Conservation (phyloP, 495 filamentous ascomycete genomes). For the Neurospora discreta region DNA sequence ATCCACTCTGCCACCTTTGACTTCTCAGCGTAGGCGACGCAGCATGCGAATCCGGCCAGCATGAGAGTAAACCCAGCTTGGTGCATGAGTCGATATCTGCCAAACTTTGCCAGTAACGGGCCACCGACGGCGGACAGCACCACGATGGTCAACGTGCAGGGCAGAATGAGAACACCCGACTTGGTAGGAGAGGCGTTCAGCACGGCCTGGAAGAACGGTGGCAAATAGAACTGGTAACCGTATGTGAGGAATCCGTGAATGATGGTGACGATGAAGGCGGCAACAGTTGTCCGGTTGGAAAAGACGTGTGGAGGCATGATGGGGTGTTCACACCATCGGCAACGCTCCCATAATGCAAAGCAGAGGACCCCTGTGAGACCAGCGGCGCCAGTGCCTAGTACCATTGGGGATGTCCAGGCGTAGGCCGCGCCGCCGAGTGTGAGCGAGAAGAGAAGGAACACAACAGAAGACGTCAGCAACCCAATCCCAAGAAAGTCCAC, state of each 20-base stretch:
- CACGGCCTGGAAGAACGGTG: conserved; percentile 39
- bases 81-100: conserved; percentile 36
- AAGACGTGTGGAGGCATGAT: conserved; percentile 26
- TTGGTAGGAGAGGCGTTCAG: conserved; percentile 20
- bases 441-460: conserved; percentile 23
- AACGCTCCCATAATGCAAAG: conserved; percentile 20
- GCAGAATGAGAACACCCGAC: conserved; percentile 34
- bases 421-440: conserved; percentile 18
- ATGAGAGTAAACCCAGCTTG: conserved; percentile 28
- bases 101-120: conserved; percentile 28
- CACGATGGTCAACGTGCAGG: conserved; percentile 32
- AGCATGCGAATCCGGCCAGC: conserved; percentile 29
- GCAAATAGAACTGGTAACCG: conserved; percentile 36
- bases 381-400: conserved; percentile 9
- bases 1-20: conserved; percentile 20
- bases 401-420: conserved; percentile 14
- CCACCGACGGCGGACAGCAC: conserved; percentile 26
- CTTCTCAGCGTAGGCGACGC: conserved; percentile 19
- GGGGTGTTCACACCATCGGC: conserved; percentile 15
- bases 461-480: conserved; percentile 19
- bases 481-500: conserved; percentile 22
- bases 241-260: conserved; percentile 21
- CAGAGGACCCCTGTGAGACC: conserved; percentile 13
- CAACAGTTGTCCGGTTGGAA: conserved; percentile 23
- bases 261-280: conserved; percentile 17